These are phyloP conservation scores for Crithidia expoeki DNA, from an alignment of 208 protist species.

Conservation along the genomic window DNA sequence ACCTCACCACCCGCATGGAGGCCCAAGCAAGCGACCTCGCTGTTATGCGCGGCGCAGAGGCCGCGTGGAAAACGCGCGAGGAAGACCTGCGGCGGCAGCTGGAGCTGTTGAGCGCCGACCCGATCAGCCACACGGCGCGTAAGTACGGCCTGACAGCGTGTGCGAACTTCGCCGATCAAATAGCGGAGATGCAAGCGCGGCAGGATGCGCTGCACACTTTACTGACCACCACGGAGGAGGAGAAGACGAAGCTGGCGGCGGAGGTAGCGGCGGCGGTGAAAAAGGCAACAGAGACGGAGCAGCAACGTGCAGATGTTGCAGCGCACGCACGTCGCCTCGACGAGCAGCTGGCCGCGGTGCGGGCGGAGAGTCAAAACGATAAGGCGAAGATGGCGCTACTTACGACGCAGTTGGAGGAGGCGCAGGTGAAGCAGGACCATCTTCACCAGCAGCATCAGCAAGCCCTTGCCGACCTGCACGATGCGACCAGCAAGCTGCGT, in stretches of 20 bases:
- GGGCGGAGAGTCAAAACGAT: constrained; percentile 4
- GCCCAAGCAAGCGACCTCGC: constrained; percentile 46
- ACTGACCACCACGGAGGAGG: not conserved
- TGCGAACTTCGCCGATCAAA: constrained; percentile 50
- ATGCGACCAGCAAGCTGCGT: constrained; percentile 14
- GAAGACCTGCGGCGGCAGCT: constrained; percentile 56
- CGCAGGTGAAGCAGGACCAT: not conserved
- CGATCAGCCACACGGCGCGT: constrained; percentile 68
- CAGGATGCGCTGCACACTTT: constrained; percentile 14
- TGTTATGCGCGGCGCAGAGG: constrained; percentile 41
- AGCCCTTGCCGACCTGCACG: constrained; percentile 24
- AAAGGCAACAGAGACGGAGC: not conserved
- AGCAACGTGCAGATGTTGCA: not conserved
- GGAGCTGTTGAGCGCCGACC: constrained; percentile 64
- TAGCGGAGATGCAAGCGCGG: constrained; percentile 40
- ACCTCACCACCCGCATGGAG: constrained; percentile 39
- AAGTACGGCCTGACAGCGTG: constrained; percentile 73
- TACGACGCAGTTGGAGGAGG: constrained; percentile 4
- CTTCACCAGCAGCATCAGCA: constrained; percentile 21
- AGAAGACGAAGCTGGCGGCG: constrained; percentile 16
- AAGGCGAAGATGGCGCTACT: not conserved
- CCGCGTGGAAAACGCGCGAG: constrained; percentile 66
- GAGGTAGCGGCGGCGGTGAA: not conserved
- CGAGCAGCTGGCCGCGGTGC: constrained; percentile 9
- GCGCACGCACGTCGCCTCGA: constrained; percentile 9